Conservation (phyloP, 2,329 filamentous ascomycete genomes). For the Venturia oleaginea region DNA sequence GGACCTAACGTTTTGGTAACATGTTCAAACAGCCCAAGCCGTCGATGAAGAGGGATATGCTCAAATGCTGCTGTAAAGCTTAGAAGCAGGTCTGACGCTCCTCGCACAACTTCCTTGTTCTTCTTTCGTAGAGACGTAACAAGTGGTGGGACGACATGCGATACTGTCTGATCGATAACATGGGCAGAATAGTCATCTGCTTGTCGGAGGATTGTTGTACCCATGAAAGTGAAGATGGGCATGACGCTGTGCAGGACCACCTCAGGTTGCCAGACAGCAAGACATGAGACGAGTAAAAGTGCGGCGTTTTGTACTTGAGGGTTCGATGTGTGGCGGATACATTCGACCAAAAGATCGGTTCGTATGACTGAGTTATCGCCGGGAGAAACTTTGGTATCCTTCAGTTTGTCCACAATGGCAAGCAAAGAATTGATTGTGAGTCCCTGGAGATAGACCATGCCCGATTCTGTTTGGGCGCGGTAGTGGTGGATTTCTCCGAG, state of each 20-base stretch:
- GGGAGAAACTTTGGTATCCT: constrained; percentile 42
- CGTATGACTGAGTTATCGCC: constrained; percentile 75
- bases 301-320: constrained; percentile 91
- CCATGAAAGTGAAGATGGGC: constrained; percentile 99
- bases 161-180: constrained; percentile 88
- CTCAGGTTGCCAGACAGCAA: constrained; percentile 82
- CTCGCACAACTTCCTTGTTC: constrained; percentile 68
- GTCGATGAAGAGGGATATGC: constrained; percentile 82
- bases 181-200: constrained; percentile 95
- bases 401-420: constrained; percentile 72
- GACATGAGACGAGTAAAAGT: constrained; percentile 73
- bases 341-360: constrained; percentile 85
- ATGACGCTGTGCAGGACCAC: constrained; percentile 93
- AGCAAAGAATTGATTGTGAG: constrained; percentile 73
- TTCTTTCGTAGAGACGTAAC: constrained; percentile 73
- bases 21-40: constrained; percentile 73
- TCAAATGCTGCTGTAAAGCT: constrained; percentile 96
- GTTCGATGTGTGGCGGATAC: constrained; percentile 82
- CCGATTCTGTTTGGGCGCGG: constrained; percentile 69
- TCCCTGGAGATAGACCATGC: constrained; percentile 83
- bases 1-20: constrained; percentile 77
- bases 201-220: constrained; percentile 79
- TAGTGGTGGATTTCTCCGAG: constrained; percentile 84
- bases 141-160: constrained; percentile 84
- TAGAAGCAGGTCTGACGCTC: constrained; percentile 80